Evolutionary conservation across 75 land plant species (phyloP).

Genomic region (Cupressus sempervirens): DNA sequence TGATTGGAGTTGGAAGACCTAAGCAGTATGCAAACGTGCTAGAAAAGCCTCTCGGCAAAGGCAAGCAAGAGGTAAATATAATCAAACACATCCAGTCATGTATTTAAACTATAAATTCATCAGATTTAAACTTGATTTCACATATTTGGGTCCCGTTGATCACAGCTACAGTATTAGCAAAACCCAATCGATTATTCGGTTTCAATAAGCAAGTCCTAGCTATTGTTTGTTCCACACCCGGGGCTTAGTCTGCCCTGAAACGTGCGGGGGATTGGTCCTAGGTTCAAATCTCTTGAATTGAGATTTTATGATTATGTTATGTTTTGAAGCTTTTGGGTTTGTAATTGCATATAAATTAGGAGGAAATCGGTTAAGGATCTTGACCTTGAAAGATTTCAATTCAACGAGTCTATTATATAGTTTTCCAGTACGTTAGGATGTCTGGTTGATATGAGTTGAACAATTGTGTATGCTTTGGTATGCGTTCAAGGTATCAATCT

Average conservation of each 20-base stretch:
- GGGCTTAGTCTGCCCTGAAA: background rate
- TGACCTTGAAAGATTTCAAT: background rate
- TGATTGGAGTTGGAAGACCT: slow-evolving; percentile 18
- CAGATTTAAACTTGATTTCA: background rate
- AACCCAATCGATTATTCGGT: background rate
- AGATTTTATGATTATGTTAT: background rate
- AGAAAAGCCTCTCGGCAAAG: slow-evolving; percentile 45
- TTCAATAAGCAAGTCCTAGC: background rate
- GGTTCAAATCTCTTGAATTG: background rate
- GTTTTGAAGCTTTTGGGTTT: background rate
- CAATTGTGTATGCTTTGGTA: background rate
- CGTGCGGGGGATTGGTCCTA: background rate
- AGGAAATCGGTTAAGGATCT: background rate
- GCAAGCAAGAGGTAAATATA: slow-evolving; percentile 31
- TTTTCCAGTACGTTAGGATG: background rate
- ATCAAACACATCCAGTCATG: background rate
- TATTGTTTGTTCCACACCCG: background rate
- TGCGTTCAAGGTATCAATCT: background rate
- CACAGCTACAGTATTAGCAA: background rate
- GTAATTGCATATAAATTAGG: background rate
- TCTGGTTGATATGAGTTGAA: background rate
- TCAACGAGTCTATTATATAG: background rate
- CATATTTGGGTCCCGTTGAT: background rate
- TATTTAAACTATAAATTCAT: background rate
- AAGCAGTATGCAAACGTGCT: slow-evolving; percentile 41